These are phyloP conservation scores for Leptodontidium sp. DNA, from an alignment of 2,329 filamentous ascomycete species.

Conservation along the genomic window DNA sequence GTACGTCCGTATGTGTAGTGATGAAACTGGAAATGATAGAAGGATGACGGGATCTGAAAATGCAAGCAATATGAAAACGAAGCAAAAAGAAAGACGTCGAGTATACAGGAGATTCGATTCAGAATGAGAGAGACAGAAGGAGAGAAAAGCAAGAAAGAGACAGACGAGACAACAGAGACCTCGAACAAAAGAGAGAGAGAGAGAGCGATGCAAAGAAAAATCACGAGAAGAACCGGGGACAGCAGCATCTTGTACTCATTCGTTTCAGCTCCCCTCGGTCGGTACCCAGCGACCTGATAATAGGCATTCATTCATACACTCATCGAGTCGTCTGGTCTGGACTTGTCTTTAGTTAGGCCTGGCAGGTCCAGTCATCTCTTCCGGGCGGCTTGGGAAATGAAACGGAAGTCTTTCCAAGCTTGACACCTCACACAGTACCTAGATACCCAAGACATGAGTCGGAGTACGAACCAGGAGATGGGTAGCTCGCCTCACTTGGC, in stretches of 20 bases:
- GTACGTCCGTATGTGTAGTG: not conserved
- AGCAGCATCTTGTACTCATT: conserved; percentile 36
- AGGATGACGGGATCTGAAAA: not conserved
- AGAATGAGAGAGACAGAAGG: conserved; percentile 30
- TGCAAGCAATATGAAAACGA: conserved; percentile 4
- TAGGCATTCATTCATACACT: conserved; percentile 24
- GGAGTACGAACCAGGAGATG: no score
- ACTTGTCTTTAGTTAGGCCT: no score
- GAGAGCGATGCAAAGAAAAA: not conserved
- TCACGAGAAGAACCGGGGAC: conserved; percentile 17
- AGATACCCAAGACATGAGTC: no score
- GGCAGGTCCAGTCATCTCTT: conserved; percentile 25
- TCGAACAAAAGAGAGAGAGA: not conserved
- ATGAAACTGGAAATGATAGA: not conserved
- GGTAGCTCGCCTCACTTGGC: no score
- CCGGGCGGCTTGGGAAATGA: conserved; percentile 40
- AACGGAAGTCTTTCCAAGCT: conserved; percentile 20
- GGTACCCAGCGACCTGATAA: conserved; percentile 27
- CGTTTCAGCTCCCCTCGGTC: conserved; percentile 33
- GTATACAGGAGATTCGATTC: conserved; percentile 6
- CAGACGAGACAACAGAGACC: not conserved
- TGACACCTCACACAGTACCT: not conserved
- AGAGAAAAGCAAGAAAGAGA: conserved; percentile 20
- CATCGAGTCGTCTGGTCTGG: not conserved
- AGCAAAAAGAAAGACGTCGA: conserved; percentile 25